Base-by-base conservation (phyloP, 164 flowering plant species). In the Vitis rotundifolia region DNA sequence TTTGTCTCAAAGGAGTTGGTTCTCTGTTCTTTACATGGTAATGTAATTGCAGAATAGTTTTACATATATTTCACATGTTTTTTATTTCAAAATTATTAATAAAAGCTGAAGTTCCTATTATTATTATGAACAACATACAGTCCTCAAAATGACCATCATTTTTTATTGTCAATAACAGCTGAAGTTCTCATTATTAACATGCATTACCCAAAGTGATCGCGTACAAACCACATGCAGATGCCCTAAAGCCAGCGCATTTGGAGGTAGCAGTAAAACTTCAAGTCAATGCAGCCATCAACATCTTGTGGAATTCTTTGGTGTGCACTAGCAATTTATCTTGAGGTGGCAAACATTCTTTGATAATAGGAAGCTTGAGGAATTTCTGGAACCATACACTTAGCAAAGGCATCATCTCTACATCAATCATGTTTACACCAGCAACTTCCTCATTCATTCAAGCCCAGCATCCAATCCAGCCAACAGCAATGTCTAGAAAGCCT, bases 321-420 rank as follows among this genome's bases (percentile, higher is more conserved):
- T 61, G 75, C 52, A 51, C 77, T 8, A 79, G 54, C 73, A 68
- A 49, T 73, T 68, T 70, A 29, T 77, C 74, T 51, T 67, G 29
- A 13, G 80, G 70, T 49, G 81, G 81, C 29, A 72, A 48, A 19
- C 74, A 66, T 59, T 76, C 78, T 48, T 75, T 75, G 60, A 83
- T 22, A 11, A 64, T n/a, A 7, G 77, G 78, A 47, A 59, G 61
- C 37, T 74, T 70, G 37, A 72, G 77, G 61, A 71, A 16, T 14
- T 66, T 22, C 1, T 50, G 11, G 57, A 78, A 77, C 76, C 80
- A 78, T 44, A 73, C 75, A 58, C 11, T 54, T 15, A 83, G 71
- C 70, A 65, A 48, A 50, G 78, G 76, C 73, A 72, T 66, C 58
- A 47, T 66, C 70, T 73, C 79, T 61, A 67, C 66, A 53, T 78